Conservation (phyloP, 345 rosid species). For the Salix exigua region DNA sequence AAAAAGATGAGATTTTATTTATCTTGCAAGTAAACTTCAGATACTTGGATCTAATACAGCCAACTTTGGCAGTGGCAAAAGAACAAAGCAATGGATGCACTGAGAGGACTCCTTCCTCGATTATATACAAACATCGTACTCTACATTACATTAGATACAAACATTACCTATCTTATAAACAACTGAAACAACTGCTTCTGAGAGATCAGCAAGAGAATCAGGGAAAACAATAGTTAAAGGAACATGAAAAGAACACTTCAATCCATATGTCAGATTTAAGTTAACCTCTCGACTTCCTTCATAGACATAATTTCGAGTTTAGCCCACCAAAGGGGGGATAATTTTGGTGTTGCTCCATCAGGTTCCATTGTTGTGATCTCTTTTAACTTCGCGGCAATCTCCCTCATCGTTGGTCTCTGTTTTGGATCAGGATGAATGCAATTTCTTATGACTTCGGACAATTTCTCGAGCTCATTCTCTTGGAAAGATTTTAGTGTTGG, state of each 20-base stretch:
- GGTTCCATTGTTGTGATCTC: slow-evolving; percentile 70
- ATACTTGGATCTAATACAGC: background rate
- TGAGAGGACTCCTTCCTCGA: slow-evolving; percentile 1
- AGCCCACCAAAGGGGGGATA: slow-evolving; percentile 94
- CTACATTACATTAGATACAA: background rate
- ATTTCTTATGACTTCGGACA: slow-evolving; percentile 54
- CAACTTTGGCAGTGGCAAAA: background rate
- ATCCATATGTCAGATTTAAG: background rate
- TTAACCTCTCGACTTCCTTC: slow-evolving; percentile 36
- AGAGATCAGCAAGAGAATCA: background rate
- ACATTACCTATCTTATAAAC: background rate
- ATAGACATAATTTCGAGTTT: slow-evolving; percentile 83
- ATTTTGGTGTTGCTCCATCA: slow-evolving; percentile 68
- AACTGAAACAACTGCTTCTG: background rate
- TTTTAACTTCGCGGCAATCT: slow-evolving; percentile 50
- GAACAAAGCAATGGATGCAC: background rate
- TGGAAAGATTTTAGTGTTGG: slow-evolving; percentile 55
- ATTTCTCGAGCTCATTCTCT: slow-evolving; percentile 47
- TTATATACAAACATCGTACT: slow-evolving; percentile 5
- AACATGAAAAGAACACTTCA: background rate
- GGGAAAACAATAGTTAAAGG: background rate
- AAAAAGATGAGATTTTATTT: background rate
- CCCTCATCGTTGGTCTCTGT: slow-evolving; percentile 58
- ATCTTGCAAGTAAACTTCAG: background rate
- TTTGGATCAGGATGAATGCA: slow-evolving; percentile 59